Base-by-base conservation (phyloP, 805 yeast species). In the Candida argentea region DNA sequence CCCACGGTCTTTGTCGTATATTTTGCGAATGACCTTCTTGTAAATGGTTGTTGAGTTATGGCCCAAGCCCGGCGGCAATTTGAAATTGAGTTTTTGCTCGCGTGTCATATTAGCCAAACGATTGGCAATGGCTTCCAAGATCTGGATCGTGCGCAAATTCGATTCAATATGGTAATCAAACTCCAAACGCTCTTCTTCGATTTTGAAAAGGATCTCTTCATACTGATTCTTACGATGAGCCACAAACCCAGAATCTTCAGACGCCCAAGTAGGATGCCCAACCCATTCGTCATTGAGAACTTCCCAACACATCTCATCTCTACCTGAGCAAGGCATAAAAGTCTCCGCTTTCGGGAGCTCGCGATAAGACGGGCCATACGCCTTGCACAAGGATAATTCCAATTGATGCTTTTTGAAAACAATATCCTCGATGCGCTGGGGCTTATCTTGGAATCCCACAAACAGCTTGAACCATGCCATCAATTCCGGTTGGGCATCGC, bases 201-300 rank as follows among this genome's bases (percentile, higher is more conserved):
- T 84, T 50, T 94, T 79, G 61, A 86, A 87, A 30, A 91, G 58
- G 27, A 91, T 83, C 52, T 91, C 99, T 55, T 91, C 99, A 51
- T 89, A 91, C 58, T 91, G 98, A 50, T 91, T 91, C 56, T 91
- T 91, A 39, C 97, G 74, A 53, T 91, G 99, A n/a, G 98, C 95
- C 50, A 91, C 87, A 45, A 89, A 91, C 0, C 98, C 99, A 8
- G 95, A 83, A 53, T 91, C 99, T 53, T 91, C 99, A 1, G 97
- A 89, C 4, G 97, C 98, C 99, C 99, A 91, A n/a, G 95, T 93
- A 14, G 99, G 99, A 55, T 91, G 97, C 5, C 96, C 95, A 20
- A 91, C 97, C 96, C 97, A 91, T 55, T 89, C 97, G 52, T 91
- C 98, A 54, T 91, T 91, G 43, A 91, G 67, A 10, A 91, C 95